Evolutionary conservation across 805 yeast species (phyloP).

Genomic region (Wickerhamiella cacticola): DNA sequence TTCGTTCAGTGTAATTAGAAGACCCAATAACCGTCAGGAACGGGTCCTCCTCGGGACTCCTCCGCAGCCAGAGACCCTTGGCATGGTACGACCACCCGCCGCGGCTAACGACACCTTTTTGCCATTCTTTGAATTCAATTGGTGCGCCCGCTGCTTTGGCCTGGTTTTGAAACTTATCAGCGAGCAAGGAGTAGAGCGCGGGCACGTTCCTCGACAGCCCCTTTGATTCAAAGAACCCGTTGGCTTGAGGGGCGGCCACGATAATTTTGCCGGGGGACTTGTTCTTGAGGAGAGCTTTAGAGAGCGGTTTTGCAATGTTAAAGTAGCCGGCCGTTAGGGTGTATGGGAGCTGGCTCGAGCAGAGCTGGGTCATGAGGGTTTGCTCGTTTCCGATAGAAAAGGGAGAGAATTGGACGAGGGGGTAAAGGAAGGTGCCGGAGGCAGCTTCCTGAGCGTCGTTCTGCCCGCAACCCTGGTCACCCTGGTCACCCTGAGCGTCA

Average conservation of each 20-base stretch:
- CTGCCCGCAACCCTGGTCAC: too few species aligned
- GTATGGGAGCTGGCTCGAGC: conserved; percentile 48
- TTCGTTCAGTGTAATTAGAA: conserved; percentile 83
- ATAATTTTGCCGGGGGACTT: conserved; percentile 55
- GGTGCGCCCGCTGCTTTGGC: conserved; percentile 34
- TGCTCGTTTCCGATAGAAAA: conserved; percentile 75
- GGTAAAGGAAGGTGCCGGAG: conserved; percentile 59
- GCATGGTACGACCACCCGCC: conserved; percentile 98
- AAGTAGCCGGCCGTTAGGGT: conserved; percentile 94
- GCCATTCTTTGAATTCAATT: conserved; percentile 71
- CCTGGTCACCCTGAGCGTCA: too few species aligned
- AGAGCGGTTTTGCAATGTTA: conserved; percentile 72
- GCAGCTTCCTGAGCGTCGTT: conserved; percentile 16
- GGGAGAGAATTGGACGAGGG: conserved; percentile 86
- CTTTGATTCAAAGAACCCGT: conserved; percentile 75
- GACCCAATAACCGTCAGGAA: conserved; percentile 77
- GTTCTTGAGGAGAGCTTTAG: conserved; percentile 39
- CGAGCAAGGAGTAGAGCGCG: conserved; percentile 68
- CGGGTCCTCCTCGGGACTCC: conserved; percentile 30
- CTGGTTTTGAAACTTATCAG: conserved; percentile 51
- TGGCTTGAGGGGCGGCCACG: conserved; percentile 88
- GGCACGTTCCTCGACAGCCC: conserved; percentile 79
- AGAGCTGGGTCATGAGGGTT: conserved; percentile 38
- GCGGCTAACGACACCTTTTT: conserved; percentile 68
- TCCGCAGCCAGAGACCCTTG: conserved; percentile 73